phyloP scores from a whole-genome alignment of 176 grass and related monocot genomes.

The Bothriochloa decipiens region DNA sequence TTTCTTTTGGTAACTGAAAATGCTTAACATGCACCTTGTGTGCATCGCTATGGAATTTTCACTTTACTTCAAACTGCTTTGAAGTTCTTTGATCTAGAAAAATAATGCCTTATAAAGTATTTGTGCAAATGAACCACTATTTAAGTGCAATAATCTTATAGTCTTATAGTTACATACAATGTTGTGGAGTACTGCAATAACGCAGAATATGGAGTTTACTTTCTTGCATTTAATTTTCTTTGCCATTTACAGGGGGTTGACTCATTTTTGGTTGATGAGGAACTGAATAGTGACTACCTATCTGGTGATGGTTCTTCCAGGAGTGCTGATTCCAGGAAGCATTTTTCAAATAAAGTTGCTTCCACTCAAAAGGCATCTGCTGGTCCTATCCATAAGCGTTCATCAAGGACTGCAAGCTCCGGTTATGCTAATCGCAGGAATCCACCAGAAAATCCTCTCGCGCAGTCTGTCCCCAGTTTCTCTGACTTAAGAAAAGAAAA shows the following conservation, averaged over 20 bases:
- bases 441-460: slow-evolving; percentile 71
- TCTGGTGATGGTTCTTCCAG: slow-evolving; percentile 81
- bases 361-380: slow-evolving; percentile 55
- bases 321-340: slow-evolving; percentile 77
- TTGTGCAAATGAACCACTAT: slow-evolving; percentile 3
- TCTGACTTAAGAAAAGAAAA: slow-evolving; percentile 95
- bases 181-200: slow-evolving; percentile 21
- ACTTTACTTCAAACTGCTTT: slow-evolving; percentile 21
- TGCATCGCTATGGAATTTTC: slow-evolving; percentile 5
- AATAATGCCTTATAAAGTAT: slow-evolving; percentile 9
- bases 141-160: slow-evolving; percentile 3
- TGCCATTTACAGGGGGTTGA: slow-evolving; percentile 61
- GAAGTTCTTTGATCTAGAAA: slow-evolving; percentile 16
- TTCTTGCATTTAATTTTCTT: slow-evolving; percentile 51
- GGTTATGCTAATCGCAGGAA: slow-evolving; percentile 62
- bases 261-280: slow-evolving; percentile 68
- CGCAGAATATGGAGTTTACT: slow-evolving; percentile 12
- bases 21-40: slow-evolving; percentile 12
- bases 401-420: slow-evolving; percentile 53
- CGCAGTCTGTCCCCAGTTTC: slow-evolving; percentile 87
- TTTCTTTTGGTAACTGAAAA: not conserved
- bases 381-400: slow-evolving; percentile 62
- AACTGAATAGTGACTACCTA: slow-evolving; percentile 72
- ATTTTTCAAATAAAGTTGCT: slow-evolving; percentile 60
- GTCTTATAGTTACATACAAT: slow-evolving; percentile 5